A percentile compares a stretch with the other conserved stretches of the same genome.
These are phyloP conservation scores for Diophrys sp. DNA, from an alignment of 73 alveolate genomes.

Conservation along the genomic window DNA sequence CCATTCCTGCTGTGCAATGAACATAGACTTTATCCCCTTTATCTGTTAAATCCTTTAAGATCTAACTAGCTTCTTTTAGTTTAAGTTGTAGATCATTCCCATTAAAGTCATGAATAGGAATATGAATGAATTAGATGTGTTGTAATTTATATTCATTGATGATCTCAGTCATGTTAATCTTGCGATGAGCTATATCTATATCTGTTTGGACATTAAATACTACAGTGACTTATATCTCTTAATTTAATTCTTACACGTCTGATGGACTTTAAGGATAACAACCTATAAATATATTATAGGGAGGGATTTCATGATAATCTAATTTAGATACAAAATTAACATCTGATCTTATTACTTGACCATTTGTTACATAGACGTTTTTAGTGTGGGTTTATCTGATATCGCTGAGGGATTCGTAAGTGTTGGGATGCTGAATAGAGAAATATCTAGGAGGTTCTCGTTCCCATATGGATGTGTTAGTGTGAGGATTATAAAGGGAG, in stretches of 20 bases:
- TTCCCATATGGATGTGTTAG: constrained; percentile 67
- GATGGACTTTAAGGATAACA: constrained; percentile 65
- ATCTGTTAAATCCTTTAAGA: constrained; percentile 52
- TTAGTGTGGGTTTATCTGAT: constrained; percentile 20
- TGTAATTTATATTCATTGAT: constrained; percentile 21
- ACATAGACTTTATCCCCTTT: constrained; percentile 61
- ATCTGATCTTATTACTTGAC: constrained; percentile 52
- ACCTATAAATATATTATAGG: constrained; percentile 59
- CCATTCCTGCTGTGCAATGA: constrained; percentile 90
- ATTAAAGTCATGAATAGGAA: constrained; percentile 73
- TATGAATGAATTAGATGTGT: constrained; percentile 57
- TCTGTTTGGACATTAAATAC: constrained; percentile 69
- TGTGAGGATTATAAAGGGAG: constrained; percentile 35
- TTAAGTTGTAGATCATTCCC: constrained; percentile 53
- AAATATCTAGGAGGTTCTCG: constrained; percentile 74
- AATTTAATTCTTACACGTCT: constrained; percentile 49
- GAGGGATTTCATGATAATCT: constrained; percentile 60
- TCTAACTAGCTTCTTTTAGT: constrained; percentile 64
- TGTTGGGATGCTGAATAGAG: constrained; percentile 24
- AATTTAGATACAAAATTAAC: constrained; percentile 71
- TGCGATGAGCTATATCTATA: constrained; percentile 59
- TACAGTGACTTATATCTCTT: constrained; percentile 64
- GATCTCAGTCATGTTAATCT: constrained; percentile 51
- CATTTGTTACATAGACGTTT: constrained; percentile 51
- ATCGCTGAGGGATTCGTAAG: constrained; percentile 15